Evolutionary conservation across 345 rosid genomes (phyloP).

Genomic region (Gynandropsis gynandra): DNA sequence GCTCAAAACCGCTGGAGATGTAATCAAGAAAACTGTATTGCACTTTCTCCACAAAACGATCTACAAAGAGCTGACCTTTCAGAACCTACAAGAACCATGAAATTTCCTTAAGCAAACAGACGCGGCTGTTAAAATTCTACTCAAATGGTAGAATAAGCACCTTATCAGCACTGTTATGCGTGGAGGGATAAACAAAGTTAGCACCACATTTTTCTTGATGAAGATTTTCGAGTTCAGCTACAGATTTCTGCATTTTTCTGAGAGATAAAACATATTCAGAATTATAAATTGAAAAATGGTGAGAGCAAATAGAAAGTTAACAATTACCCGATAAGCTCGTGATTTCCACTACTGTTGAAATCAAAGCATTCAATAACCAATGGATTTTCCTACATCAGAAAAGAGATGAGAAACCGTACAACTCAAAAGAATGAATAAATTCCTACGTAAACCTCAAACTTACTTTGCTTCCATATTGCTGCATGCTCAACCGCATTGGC

Average conservation of each 20-base stretch:
- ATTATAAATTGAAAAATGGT: conserved; percentile 2
- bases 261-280: conserved; percentile 15
- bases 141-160: conserved; percentile 27
- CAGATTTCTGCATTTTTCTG: conserved; percentile 66
- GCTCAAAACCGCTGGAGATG: conserved; percentile 73
- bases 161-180: conserved; percentile 45
- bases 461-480: conserved; percentile 83
- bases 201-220: conserved; percentile 38
- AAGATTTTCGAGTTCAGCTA: conserved; percentile 58
- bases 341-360: conserved; percentile 69
- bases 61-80: conserved; percentile 74
- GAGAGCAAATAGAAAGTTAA: conserved; percentile 8
- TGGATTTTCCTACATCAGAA: conserved; percentile 50
- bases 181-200: conserved; percentile 40
- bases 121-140: neutral
- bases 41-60: conserved; percentile 50
- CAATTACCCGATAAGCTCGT: conserved; percentile 58
- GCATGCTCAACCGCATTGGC: conserved; percentile 55
- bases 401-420: neutral
- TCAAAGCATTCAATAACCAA: conserved; percentile 77
- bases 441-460: conserved; percentile 1
- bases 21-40: conserved; percentile 78
- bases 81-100: conserved; percentile 39
- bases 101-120: conserved; percentile 1
- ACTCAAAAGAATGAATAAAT: conserved; percentile 3